A percentile compares a stretch with the other conserved stretches of the same genome.
These are phyloP conservation scores for Graphilbum ipis-grandicollis DNA, from an alignment of 2,329 filamentous ascomycete genomes.

Conservation along the genomic window DNA sequence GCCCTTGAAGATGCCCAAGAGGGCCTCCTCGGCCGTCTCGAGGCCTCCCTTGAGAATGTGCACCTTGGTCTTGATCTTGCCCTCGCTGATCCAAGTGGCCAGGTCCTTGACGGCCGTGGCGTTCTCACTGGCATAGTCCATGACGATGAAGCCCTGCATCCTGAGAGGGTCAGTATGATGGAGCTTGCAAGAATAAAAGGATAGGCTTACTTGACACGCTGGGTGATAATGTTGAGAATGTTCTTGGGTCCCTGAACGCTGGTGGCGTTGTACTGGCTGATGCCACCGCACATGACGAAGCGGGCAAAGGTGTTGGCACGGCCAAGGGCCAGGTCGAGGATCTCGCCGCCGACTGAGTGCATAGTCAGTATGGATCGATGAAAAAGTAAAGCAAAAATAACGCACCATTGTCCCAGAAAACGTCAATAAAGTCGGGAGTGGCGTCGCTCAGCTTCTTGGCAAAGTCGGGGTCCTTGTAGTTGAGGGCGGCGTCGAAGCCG, in stretches of 20 bases:
- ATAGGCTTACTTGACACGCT: constrained; percentile 34
- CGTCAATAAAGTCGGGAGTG: constrained; percentile 39
- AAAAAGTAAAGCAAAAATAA: neutral
- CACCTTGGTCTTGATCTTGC: constrained; percentile 55
- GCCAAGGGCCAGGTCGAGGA: constrained; percentile 46
- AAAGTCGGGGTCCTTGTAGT: constrained; percentile 52
- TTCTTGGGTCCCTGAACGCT: constrained; percentile 35
- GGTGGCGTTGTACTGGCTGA: constrained; percentile 49
- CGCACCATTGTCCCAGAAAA: constrained; percentile 50
- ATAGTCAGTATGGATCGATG: neutral
- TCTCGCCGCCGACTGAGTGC: constrained; percentile 48
- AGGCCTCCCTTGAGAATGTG: constrained; percentile 55
- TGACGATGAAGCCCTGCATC: constrained; percentile 56
- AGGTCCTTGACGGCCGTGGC: constrained; percentile 40
- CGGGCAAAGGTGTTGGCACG: constrained; percentile 45
- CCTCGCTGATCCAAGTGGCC: constrained; percentile 49
- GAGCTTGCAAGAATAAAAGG: neutral
- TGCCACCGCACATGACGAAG: constrained; percentile 55
- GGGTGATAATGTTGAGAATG: constrained; percentile 12
- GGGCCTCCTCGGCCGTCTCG: constrained; percentile 40
- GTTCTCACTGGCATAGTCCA: constrained; percentile 46
- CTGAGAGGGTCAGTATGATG: constrained; percentile 1
- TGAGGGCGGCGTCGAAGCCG: constrained; percentile 49
- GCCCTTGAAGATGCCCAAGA: constrained; percentile 49
- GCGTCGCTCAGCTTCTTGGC: constrained; percentile 39